A percentile compares a stretch with the other conserved stretches of the same genome.
These are phyloP conservation scores for Lachnellula occidentalis DNA, from an alignment of 2,329 filamentous ascomycete genomes.

Conservation along the genomic window DNA sequence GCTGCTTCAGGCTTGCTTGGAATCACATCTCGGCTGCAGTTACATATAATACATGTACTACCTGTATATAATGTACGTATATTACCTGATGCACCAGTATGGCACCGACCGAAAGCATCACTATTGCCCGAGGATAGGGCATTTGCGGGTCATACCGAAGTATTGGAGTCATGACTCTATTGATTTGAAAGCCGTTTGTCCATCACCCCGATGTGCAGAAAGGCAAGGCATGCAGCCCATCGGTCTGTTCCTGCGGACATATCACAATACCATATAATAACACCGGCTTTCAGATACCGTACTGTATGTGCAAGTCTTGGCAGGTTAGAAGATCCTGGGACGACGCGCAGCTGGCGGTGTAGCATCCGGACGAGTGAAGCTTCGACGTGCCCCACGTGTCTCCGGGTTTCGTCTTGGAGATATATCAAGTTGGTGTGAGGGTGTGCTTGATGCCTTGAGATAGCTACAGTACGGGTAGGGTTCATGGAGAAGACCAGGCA, in stretches of 20 bases:
- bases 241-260: neutral
- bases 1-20: neutral
- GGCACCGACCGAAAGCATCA: neutral
- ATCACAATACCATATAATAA: neutral
- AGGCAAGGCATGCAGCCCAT: neutral
- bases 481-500: neutral
- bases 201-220: neutral
- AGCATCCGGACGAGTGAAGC: conserved; percentile 1
- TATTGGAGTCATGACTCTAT: conserved; percentile 4
- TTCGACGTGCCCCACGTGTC: neutral
- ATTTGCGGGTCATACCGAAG: neutral
- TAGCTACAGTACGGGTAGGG: neutral
- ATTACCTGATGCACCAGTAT: too few species aligned
- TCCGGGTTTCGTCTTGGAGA: neutral
- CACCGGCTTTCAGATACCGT: neutral
- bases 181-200: conserved; percentile 5
- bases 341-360: conserved; percentile 8
- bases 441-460: neutral
- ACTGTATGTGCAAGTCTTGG: neutral
- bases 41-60: neutral
- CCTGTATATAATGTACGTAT: neutral
- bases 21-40: neutral
- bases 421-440: neutral
- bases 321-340: conserved; percentile 3
- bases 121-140: neutral